Conservation (phyloP, 106 monocot species). For the Acorus calamus region DNA sequence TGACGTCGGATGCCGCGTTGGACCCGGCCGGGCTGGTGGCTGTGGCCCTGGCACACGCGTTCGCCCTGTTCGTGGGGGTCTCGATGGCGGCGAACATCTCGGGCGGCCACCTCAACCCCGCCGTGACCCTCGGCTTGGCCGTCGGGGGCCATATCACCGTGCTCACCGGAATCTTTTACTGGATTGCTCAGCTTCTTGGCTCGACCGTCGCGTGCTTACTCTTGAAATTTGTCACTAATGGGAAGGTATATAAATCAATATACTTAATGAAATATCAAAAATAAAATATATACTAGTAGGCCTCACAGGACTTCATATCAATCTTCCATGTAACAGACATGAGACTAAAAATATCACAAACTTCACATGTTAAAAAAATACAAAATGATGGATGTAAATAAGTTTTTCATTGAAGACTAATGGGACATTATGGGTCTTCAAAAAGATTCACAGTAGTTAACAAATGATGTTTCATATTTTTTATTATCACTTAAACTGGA, state of each 20-base stretch:
- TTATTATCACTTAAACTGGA: too few relatives aligned
- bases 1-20: slow-evolving; percentile 39
- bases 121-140: slow-evolving; percentile 55
- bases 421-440: too few relatives aligned
- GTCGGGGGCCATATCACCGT: slow-evolving; percentile 63
- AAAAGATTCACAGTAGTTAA: too few relatives aligned
- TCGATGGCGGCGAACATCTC: slow-evolving; percentile 72
- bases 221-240: slow-evolving; percentile 51
- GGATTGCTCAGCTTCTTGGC: slow-evolving; percentile 65
- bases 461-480: too few relatives aligned
- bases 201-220: slow-evolving; percentile 51
- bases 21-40: slow-evolving; percentile 63
- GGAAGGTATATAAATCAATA: slow-evolving; percentile 18
- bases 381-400: too few relatives aligned
- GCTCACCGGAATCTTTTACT: slow-evolving; percentile 64
- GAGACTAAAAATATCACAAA: too few relatives aligned
- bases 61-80: slow-evolving; percentile 65
- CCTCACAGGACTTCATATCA: too few relatives aligned
- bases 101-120: slow-evolving; percentile 75
- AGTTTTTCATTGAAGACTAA: too few relatives aligned
- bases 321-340: too few relatives aligned
- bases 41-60: slow-evolving; percentile 43
- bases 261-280: too few relatives aligned
- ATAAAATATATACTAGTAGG: too few relatives aligned
- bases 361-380: too few relatives aligned